Evolutionary conservation across 345 rosid species (phyloP), one percentile per base, ranked within the genome.

Genomic region (Hibiscus tridactylites): DNA sequence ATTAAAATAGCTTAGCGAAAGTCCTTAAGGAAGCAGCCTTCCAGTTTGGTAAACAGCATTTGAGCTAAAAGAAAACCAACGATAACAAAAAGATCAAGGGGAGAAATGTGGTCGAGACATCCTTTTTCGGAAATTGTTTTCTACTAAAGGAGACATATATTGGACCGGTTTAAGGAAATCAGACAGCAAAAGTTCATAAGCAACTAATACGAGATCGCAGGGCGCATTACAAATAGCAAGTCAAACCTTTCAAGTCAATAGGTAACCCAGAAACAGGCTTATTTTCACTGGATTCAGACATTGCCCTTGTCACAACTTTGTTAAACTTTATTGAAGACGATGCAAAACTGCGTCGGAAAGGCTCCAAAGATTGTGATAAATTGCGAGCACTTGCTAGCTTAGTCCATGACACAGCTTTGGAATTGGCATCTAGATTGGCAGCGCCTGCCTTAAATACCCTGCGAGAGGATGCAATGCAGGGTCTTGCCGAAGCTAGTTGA

Each of bases 191-290:
- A 3, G 5, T 24, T 60, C 4, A 13, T 35, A 11, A 15, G 59
- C 2, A 15, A 16, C 39, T 0, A 60, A 5, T 28, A 5, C n/a
- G 13, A 59, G 37, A 59, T 24, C 28, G 0, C 28, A 56, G 13
- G 8, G 29, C 5, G 24, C 4, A 67, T 44, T 24, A 47, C 35
- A 13, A n/a, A 17, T 29, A 15, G 50, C n/a, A 59, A 26, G 33
- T 26, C 62, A 58, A 24, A 58, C 62, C 33, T 26, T 58, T 58
- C 62, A 58, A 58, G 63, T 59, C 33, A 59, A 59, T 59, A 26
- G 33, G 83, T 84, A 93, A 85, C 52, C 97, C 92, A 35, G 91
- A 73, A 8, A 76, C 67, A 57, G 85, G 80, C 78, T 79, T 86
- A 52, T 70, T 84, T 31, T 91, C 85, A 70, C 74, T 81, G 64